These are phyloP conservation scores for Solanum chacoense DNA, from an alignment of 305 asterid species.

Conservation along the genomic window DNA sequence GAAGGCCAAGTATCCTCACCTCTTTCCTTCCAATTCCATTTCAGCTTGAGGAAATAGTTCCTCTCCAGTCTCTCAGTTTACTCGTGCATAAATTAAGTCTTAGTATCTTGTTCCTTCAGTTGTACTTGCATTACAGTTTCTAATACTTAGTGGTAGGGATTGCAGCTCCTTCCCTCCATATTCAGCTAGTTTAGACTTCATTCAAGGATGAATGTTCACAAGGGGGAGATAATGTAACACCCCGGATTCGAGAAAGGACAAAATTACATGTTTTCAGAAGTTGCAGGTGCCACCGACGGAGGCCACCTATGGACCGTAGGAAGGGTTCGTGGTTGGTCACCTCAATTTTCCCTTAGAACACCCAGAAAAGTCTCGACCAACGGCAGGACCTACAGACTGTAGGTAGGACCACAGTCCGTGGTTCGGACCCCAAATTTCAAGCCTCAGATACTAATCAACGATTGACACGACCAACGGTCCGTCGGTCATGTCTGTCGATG, in stretches of 20 bases:
- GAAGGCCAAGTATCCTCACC: neutral
- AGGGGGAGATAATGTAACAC: neutral
- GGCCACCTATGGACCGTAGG: neutral
- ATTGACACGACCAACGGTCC: too few species aligned
- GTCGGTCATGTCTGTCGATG: neutral
- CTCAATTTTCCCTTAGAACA: neutral
- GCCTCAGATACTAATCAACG: too few species aligned
- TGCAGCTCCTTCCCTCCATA: neutral
- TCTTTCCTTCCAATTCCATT: neutral
- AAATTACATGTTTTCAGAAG: neutral
- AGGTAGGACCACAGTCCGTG: too few species aligned
- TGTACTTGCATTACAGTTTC: neutral
- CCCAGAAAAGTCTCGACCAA: neutral
- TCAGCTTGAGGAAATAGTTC: neutral
- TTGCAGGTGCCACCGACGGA: neutral
- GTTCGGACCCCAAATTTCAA: too few species aligned
- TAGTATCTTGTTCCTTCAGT: neutral
- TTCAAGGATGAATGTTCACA: neutral
- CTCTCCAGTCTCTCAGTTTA: neutral
- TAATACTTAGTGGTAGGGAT: neutral
- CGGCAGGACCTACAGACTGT: neutral
- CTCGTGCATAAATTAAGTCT: neutral
- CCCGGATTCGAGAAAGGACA: neutral
- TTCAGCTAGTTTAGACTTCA: neutral
- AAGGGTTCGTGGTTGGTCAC: neutral